Percentiles rank a stretch among this genome's conserved stretches.
Evolutionary conservation across 2,329 filamentous ascomycete species (phyloP).

Genomic region (Cladosporium colombiae): DNA sequence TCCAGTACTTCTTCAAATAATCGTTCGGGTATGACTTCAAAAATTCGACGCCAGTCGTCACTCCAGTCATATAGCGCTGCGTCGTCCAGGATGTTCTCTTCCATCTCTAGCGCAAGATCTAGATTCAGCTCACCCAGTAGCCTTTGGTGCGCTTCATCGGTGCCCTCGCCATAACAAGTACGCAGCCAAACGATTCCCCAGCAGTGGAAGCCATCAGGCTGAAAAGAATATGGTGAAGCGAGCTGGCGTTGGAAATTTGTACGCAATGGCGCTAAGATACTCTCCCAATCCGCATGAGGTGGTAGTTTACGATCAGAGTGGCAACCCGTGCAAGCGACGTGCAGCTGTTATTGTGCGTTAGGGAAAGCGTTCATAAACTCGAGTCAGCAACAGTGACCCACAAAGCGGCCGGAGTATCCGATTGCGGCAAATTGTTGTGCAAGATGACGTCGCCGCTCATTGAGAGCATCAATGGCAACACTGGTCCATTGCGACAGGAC

Average conservation of each 20-base stretch:
- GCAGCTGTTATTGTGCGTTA: background rate
- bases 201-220: background rate
- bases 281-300: background rate
- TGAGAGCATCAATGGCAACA: background rate
- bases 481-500: background rate
- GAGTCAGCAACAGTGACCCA: background rate
- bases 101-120: conserved; percentile 9
- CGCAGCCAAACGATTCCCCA: conserved; percentile 13
- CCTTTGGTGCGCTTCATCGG: conserved; percentile 2
- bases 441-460: background rate
- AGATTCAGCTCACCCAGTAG: background rate
- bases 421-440: background rate
- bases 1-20: conserved; percentile 2
- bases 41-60: conserved; percentile 13
- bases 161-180: conserved; percentile 15
- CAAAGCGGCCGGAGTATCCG: background rate
- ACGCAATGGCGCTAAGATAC: background rate
- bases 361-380: background rate
- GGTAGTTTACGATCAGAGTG: background rate
- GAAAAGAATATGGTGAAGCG: background rate
- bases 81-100: conserved; percentile 15
- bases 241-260: conserved; percentile 4
- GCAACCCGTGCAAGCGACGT: background rate
- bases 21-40: conserved; percentile 12
- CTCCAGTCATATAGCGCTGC: background rate